Conservation (phyloP, 441 rosid genomes). For the Erodium trifolium region DNA sequence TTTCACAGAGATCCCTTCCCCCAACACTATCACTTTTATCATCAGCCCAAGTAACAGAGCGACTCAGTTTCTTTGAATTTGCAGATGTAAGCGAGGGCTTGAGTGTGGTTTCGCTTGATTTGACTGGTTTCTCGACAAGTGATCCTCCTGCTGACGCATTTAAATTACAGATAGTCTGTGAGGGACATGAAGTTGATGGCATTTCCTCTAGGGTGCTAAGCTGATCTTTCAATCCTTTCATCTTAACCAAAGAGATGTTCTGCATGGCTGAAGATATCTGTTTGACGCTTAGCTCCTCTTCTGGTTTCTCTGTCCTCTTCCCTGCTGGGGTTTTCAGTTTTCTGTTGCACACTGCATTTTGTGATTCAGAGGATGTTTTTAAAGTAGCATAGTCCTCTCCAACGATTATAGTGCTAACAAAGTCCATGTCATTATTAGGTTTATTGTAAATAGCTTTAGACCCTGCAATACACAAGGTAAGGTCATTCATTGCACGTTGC, state of each 20-base stretch:
- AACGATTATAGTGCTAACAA: constrained; percentile 4
- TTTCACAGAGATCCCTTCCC: constrained; percentile 39
- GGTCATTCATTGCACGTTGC: not conserved
- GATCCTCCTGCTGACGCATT: constrained; percentile 20
- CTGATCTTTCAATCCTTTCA: constrained; percentile 25
- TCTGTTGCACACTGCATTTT: not conserved
- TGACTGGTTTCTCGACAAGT: constrained; percentile 24
- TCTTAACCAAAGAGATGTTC: constrained; percentile 21
- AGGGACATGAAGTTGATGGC: constrained; percentile 27
- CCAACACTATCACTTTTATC: constrained; percentile 33
- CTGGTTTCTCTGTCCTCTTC: not conserved
- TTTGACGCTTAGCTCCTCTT: not conserved
- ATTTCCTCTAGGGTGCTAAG: constrained; percentile 17
- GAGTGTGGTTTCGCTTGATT: constrained; percentile 29
- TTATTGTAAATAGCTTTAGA: not conserved
- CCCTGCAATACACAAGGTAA: not conserved
- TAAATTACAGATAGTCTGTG: constrained; percentile 18
- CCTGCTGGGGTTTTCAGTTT: not conserved
- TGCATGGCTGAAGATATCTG: constrained; percentile 13
- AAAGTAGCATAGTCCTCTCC: constrained; percentile 17
- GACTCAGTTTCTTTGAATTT: constrained; percentile 39
- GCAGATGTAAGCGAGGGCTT: constrained; percentile 66
- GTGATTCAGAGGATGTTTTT: constrained; percentile 27
- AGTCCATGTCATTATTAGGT: not conserved
- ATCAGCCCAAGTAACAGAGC: constrained; percentile 74